Base-by-base conservation (phyloP, 768 basidiomycete species). In the Lactarius sp. region DNA sequence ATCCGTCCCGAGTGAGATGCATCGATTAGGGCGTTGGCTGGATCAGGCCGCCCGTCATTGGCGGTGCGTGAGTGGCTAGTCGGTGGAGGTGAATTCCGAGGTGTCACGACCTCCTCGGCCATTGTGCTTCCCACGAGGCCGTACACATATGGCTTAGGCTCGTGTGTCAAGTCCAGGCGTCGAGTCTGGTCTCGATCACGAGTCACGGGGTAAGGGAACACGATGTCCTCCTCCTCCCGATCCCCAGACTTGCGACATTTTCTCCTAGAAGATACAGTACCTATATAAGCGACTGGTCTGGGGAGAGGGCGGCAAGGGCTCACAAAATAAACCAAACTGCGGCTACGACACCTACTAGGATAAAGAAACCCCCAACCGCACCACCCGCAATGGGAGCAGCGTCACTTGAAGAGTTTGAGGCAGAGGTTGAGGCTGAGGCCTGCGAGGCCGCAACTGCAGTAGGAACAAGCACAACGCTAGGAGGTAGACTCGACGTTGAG, bases 121-220 rank as follows among this genome's bases (percentile, higher is more conserved):
- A 50, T 46, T 58, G 66, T 16, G 31, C 51, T 56, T 13, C 66
- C 67, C 55, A 68, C 67, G 31, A 47, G 52, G 47, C 65, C 66
- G 39, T 67, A 61, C 33, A 47, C 41, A n/a, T 68, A 68, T 61
- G 66, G 62, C 62, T 58, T 64, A 13, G 66, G 60, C 52, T 67
- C 66, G 46, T 42, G 46, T 33, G 27, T 22, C 36, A 67, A 53
- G 31, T 67, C 66, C 51, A 64, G 49, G 36, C 55, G 52, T 16
- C 50, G 49, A n/a, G 42, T 56, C 14, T 46, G 66, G 42, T 58
- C 52, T 34, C 66, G 51, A 37, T 59, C 65, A 36, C 65, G 65
- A 10, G 61, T 66, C 18, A 66, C 65, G 33, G 67, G 67, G 37
- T 63, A 68, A 14, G 67, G 67, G 27, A 68, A 54, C 20, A 60